Conservation (phyloP, 2,329 filamentous ascomycete genomes). For the Biscogniauxia mediterranea region DNA sequence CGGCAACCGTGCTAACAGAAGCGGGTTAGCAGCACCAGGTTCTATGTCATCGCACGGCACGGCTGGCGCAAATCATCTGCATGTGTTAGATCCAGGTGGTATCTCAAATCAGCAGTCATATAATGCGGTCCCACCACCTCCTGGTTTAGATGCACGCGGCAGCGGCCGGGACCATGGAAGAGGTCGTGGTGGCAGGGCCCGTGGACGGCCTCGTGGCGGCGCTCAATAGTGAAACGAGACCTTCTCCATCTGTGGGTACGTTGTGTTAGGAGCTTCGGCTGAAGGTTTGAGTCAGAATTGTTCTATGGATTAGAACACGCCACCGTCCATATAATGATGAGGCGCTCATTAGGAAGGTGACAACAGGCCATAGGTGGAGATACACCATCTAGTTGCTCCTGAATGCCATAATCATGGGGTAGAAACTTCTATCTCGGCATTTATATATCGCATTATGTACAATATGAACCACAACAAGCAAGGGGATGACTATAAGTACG, state of each 20-base stretch:
- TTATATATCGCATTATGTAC: neutral
- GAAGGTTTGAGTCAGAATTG: neutral
- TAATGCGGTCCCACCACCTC: conserved; percentile 60
- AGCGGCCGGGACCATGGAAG: conserved; percentile 24
- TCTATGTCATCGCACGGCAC: conserved; percentile 8
- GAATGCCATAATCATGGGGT: neutral
- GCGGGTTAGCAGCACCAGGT: conserved; percentile 16
- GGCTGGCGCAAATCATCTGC: neutral
- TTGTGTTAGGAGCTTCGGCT: neutral
- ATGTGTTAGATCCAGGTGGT: conserved; percentile 5
- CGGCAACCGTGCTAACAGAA: conserved; percentile 20
- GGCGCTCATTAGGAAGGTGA: neutral
- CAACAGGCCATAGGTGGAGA: neutral
- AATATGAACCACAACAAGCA: neutral
- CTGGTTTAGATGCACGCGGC: conserved; percentile 48
- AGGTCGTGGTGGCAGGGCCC: conserved; percentile 9
- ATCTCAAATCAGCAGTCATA: conserved; percentile 38
- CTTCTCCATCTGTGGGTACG: neutral
- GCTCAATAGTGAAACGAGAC: conserved; percentile 2
- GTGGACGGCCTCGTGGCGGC: conserved; percentile 21
- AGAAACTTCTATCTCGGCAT: neutral
- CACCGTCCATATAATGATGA: neutral
- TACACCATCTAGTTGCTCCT: neutral
- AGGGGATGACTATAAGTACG: neutral
- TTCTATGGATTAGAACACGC: neutral